Percentiles rank a stretch among this genome's conserved stretches.
Evolutionary conservation across 495 filamentous ascomycete genomes (phyloP).

Genomic region (Corynascus novoguineensis): DNA sequence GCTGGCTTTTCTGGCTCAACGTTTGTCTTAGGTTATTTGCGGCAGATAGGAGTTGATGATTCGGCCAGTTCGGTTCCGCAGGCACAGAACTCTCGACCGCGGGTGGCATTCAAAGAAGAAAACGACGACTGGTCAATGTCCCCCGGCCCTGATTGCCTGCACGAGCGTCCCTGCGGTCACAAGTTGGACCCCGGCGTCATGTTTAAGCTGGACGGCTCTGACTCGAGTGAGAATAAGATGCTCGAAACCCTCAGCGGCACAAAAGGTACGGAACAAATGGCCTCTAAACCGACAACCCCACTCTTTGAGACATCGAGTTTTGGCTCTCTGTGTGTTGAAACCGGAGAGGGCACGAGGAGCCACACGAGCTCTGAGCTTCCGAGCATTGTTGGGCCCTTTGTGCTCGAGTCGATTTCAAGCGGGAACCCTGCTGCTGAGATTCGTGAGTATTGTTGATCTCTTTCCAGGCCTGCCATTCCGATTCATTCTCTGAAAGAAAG

Average conservation of each 20-base stretch:
- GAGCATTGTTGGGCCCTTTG: conserved; percentile 4
- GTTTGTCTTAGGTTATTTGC: not conserved
- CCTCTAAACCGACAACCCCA: not conserved
- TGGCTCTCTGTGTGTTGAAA: too few species aligned
- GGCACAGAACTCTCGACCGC: not conserved
- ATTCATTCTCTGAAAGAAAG: not conserved
- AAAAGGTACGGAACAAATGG: not conserved
- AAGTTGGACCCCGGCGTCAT: not conserved
- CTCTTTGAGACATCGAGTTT: not conserved
- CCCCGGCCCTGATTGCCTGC: not conserved
- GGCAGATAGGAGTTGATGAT: not conserved
- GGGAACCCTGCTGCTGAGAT: not conserved
- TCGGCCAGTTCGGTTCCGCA: not conserved
- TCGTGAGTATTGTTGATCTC: not conserved
- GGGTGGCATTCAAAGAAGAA: not conserved
- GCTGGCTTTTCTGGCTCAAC: not conserved
- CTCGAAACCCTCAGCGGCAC: not conserved
- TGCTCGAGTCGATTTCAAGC: not conserved
- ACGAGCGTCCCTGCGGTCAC: conserved; percentile 1
- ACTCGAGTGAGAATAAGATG: not conserved
- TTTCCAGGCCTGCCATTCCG: not conserved
- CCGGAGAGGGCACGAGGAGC: not conserved
- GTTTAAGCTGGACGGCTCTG: not conserved
- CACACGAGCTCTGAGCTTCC: not conserved
- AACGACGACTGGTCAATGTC: not conserved